Evolutionary conservation across 2,329 filamentous ascomycete genomes (phyloP), one percentile per base, ranked within the genome.

Genomic region (Fusarium nanum): DNA sequence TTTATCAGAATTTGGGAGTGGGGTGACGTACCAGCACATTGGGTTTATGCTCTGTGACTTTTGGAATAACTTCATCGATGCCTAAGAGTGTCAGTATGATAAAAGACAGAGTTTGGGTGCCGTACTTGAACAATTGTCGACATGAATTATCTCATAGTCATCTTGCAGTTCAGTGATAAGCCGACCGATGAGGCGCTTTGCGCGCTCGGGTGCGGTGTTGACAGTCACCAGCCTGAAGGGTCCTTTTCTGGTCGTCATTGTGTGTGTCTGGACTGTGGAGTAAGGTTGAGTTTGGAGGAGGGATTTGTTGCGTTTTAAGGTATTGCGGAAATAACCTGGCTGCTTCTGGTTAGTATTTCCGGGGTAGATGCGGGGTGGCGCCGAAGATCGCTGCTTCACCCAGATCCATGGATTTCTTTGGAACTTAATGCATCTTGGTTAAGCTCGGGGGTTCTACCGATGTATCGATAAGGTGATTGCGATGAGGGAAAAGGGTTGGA

Each of bases 51-150:
- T 64, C 42, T 4, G 49, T 64, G 5, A 64, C 60, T 25, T 64
- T 64, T 0, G 60, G 60, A 11, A 64, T 27, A 16, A 64, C 60
- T 10, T 64, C 60, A 12, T 64, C 60, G 13, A 64, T 64, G 11
- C 58, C 60, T 64, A 0, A 2, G 0, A 10, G 25, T 10, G 10
- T 27, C 9, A 5, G 0, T 5, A 3, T 5, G 11, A 11, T 5
- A 11, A 12, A 2, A 28, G 5, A 2, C 2, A 7, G 0, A 0
- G 0, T 5, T 0, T 2, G 3, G 1, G 5, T 0, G 16, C 27
- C 47, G 4, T 18, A 64, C 60, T 64, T 7, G 41, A 25, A 13
- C 60, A 64, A 12, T 64, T 64, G 3, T 56, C 59, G 11, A 64
- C 58, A 6, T 64, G 37, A 6, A 64, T 64, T 1, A 64, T 64